Conservation (phyloP, 352 stramenopile species). For the Globisporangium camurandrum region DNA sequence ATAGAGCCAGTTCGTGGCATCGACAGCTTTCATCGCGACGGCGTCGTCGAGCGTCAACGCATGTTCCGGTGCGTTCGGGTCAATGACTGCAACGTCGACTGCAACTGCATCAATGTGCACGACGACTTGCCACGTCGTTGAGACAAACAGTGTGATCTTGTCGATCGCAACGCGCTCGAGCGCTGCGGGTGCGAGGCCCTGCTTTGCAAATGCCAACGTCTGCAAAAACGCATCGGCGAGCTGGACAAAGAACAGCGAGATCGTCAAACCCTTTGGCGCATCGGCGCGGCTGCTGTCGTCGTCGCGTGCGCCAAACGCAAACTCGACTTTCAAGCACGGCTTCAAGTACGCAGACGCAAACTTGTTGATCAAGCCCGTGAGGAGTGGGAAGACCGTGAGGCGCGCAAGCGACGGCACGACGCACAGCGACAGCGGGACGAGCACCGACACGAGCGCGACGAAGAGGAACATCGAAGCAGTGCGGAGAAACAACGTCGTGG, state of each 20-base stretch:
- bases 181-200: constrained; percentile 38
- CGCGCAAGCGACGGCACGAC: constrained; percentile 48
- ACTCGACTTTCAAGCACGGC: constrained; percentile 42
- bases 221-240: constrained; percentile 42
- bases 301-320: constrained; percentile 36
- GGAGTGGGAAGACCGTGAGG: constrained; percentile 47
- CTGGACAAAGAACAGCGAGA: constrained; percentile 49
- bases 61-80: constrained; percentile 30
- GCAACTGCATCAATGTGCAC: constrained; percentile 40
- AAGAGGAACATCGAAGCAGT: constrained; percentile 26
- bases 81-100: constrained; percentile 31
- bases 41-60: constrained; percentile 43
- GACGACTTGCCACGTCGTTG: constrained; percentile 47
- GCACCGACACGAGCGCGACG: constrained; percentile 39
- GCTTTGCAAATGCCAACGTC: constrained; percentile 50
- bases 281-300: constrained; percentile 19
- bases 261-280: constrained; percentile 31
- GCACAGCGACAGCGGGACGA: constrained; percentile 55
- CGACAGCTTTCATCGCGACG: constrained; percentile 46
- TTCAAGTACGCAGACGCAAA: constrained; percentile 43
- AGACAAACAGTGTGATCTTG: constrained; percentile 37
- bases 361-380: constrained; percentile 48
- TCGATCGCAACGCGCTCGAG: constrained; percentile 29
- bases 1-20: constrained; percentile 30
- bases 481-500: constrained; percentile 2